phyloP scores from a whole-genome alignment of 106 monocot genomes.

The Dendrobium nobile region DNA sequence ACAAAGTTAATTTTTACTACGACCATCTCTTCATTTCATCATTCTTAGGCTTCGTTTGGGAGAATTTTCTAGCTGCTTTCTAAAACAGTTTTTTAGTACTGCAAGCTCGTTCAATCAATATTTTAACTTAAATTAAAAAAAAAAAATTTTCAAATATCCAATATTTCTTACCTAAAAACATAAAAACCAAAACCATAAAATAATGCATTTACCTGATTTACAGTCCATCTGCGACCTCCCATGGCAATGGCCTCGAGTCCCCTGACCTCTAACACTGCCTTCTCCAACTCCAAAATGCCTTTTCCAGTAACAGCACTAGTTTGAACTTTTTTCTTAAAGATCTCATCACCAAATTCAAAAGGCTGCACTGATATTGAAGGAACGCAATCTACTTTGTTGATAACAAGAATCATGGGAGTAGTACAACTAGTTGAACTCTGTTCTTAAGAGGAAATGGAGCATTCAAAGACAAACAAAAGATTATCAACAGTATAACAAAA shows the following conservation, averaged over 20 bases:
- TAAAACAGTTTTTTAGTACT: too few relatives aligned
- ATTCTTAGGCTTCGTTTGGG: too few relatives aligned
- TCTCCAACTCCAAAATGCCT: slow-evolving; percentile 76
- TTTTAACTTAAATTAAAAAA: too few relatives aligned
- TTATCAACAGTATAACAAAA: neutral
- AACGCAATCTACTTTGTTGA: slow-evolving; percentile 86
- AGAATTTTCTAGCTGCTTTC: too few relatives aligned
- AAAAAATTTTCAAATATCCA: neutral
- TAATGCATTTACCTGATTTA: slow-evolving; percentile 65
- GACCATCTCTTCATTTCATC: too few relatives aligned
- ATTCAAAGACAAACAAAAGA: neutral
- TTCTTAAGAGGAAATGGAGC: neutral
- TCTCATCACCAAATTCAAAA: slow-evolving; percentile 10
- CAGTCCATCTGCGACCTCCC: slow-evolving; percentile 70
- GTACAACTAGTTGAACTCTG: slow-evolving; percentile 36
- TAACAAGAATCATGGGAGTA: slow-evolving; percentile 66
- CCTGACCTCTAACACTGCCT: slow-evolving; percentile 61
- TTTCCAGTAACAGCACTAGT: slow-evolving; percentile 80
- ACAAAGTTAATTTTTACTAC: too few relatives aligned
- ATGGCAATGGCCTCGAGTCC: slow-evolving; percentile 52
- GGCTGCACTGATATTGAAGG: slow-evolving; percentile 24
- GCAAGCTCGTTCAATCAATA: too few relatives aligned
- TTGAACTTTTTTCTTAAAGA: slow-evolving; percentile 49
- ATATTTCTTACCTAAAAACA: neutral
- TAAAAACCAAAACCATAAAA: neutral